phyloP scores from a whole-genome alignment of 768 basidiomycete species.

The Dacryopinax spathularia region DNA sequence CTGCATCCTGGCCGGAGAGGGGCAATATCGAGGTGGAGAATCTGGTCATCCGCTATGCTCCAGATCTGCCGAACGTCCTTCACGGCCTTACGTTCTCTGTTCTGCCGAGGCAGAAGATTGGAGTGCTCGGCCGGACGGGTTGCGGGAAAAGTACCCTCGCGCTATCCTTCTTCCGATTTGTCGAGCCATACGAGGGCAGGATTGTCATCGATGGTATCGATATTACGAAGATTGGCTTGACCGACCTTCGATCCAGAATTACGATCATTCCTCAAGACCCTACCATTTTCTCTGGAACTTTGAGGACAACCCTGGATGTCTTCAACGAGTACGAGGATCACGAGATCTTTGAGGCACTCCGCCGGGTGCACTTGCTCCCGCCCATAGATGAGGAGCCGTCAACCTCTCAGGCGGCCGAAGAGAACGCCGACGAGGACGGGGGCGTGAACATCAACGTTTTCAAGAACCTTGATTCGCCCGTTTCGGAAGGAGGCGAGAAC shows the following conservation, averaged over 20 bases:
- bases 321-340: constrained; percentile 75
- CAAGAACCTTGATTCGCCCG: constrained; percentile 55
- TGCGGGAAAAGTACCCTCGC: constrained; percentile 31
- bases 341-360: constrained; percentile 74
- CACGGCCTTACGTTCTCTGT: constrained; percentile 66
- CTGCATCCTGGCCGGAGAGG: constrained; percentile 59
- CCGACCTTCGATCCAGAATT: constrained; percentile 60
- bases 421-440: constrained; percentile 13
- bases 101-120: constrained; percentile 59
- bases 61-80: constrained; percentile 56
- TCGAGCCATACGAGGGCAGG: constrained; percentile 65
- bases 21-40: constrained; percentile 50
- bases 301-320: constrained; percentile 70
- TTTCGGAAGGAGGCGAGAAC: constrained; percentile 79
- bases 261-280: constrained; percentile 83
- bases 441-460: constrained; percentile 60
- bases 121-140: constrained; percentile 29
- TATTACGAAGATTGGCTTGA: constrained; percentile 63
- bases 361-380: constrained; percentile 66
- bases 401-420: neutral
- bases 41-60: constrained; percentile 48
- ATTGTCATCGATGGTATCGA: constrained; percentile 69
- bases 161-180: constrained; percentile 76
- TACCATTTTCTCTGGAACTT: constrained; percentile 66
- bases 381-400: constrained; percentile 16